Percentiles rank a stretch among this genome's conserved stretches.
phyloP scores from a whole-genome alignment of 2,329 filamentous ascomycete genomes.

The Colletotrichum sp. region DNA sequence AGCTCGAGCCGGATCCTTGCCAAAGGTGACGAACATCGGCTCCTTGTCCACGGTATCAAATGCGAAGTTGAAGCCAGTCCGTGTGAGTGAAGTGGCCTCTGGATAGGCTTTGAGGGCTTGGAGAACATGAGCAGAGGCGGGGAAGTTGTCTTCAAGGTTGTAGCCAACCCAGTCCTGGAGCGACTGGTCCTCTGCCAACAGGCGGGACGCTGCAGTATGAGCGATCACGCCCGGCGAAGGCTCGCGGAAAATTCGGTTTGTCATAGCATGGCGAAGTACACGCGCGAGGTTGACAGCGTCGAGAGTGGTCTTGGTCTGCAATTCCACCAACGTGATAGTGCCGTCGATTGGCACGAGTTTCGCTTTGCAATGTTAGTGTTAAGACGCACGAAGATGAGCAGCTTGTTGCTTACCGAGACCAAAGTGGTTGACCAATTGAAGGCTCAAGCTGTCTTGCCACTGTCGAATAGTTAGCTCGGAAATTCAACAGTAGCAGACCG shows the following conservation, averaged over 20 bases:
- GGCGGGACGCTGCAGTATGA: constrained; percentile 59
- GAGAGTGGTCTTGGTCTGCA: constrained; percentile 49
- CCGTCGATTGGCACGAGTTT: constrained; percentile 53
- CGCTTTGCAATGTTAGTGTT: constrained; percentile 35
- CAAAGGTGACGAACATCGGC: constrained; percentile 59
- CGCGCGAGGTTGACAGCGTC: constrained; percentile 56
- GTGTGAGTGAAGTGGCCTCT: constrained; percentile 51
- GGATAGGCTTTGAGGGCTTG: constrained; percentile 49
- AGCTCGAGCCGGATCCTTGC: constrained; percentile 51
- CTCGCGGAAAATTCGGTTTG: constrained; percentile 60
- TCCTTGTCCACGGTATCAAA: constrained; percentile 55
- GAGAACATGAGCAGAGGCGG: constrained; percentile 51
- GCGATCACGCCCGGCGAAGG: constrained; percentile 53
- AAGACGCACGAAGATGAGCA: not conserved
- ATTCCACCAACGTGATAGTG: constrained; percentile 49
- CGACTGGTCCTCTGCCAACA: constrained; percentile 51
- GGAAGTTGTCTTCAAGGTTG: constrained; percentile 59
- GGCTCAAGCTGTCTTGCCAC: constrained; percentile 55
- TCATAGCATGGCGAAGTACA: constrained; percentile 62
- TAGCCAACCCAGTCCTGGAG: constrained; percentile 61
- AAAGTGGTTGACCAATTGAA: constrained; percentile 56
- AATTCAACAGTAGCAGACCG: not conserved
- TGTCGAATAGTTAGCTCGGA: constrained; percentile 28
- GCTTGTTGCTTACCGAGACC: constrained; percentile 44
- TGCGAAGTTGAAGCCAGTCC: constrained; percentile 56